Conservation (phyloP, 2,329 filamentous ascomycete genomes). For the Cadophora luteo-olivacea region DNA sequence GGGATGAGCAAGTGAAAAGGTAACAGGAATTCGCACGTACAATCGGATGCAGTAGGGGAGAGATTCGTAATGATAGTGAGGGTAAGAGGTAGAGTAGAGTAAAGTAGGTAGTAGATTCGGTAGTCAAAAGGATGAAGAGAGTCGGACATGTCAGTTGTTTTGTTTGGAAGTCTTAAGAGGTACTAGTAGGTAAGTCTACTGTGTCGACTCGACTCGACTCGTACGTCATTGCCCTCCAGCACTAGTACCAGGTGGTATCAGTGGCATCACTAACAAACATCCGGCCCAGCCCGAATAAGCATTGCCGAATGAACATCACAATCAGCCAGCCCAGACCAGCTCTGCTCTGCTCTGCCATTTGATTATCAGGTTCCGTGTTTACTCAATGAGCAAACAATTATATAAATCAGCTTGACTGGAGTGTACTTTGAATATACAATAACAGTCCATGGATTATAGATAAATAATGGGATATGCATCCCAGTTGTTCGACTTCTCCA, state of each 20-base stretch:
- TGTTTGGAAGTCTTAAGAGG: not conserved
- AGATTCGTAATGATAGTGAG: not conserved
- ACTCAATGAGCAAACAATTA: no score
- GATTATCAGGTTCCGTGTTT: not conserved
- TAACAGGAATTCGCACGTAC: not conserved
- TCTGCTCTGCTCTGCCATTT: not conserved
- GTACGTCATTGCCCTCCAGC: conserved; percentile 1
- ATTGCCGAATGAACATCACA: not conserved
- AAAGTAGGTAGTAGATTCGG: not conserved
- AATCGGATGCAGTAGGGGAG: not conserved
- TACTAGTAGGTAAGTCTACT: not conserved
- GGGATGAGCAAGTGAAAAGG: not conserved
- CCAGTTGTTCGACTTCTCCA: not conserved
- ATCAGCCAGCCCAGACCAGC: not conserved
- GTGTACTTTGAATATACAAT: not conserved
- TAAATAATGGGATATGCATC: not conserved
- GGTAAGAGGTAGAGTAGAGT: not conserved
- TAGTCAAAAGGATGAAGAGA: not conserved
- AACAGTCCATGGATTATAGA: not conserved
- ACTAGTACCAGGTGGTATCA: not conserved
- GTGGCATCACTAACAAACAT: not conserved
- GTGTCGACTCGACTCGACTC: not conserved
- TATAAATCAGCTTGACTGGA: not conserved
- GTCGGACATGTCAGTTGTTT: not conserved
- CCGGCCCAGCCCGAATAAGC: not conserved